Evolutionary conservation across 2,329 filamentous ascomycete genomes (phyloP), one percentile per base, ranked within the genome.

Genomic region (Balansia obtecta): DNA sequence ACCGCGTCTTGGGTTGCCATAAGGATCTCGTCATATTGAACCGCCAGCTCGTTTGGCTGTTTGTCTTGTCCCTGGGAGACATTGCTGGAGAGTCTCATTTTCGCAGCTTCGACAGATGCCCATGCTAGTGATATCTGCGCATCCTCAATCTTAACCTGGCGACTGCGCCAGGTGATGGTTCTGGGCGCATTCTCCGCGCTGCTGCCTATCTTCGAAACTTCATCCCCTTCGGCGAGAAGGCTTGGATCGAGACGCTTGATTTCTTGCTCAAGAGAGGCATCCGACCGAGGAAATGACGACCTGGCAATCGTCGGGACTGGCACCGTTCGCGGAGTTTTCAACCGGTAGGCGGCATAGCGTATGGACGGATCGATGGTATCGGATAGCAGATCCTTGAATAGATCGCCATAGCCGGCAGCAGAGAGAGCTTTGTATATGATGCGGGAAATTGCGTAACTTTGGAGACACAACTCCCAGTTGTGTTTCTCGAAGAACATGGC

Each of bases 351-450:
- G 37, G 90, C 90, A 65, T 94, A 97, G 55, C 91, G 84, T 60
- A 98, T 87, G 54, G 89, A 95, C 2, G 90, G 90, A 63, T 98
- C 93, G 54, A 95, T 83, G 4, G 86, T 94, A 59, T 86, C 83
- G 45, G 85, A 81, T 51, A 98, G 71, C 22, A 96, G 75, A 54
- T 97, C 91, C 63, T 86, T 89, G 73, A 88, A 93, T 37, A 86
- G 72, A 52, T 95, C 91, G 54, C 81, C 83, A 16, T 71, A 66
- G 34, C 65, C 54, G 70, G 79, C 54, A 30, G 76, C 74, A 16
- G 82, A 75, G 42, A 98, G 72, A 0, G 86, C 82, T 53, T 78
- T 83, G 71, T 97, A 98, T 59, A 95, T 84, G 51, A 95, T 76
- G 54, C 87, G 79, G 18, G 88, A 81, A 27, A 84, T 75, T 0